Evolutionary conservation across 176 grass and related monocot genomes (phyloP), one percentile per base, ranked within the genome.

Genomic region (Ampelocalamus luodianensis): DNA sequence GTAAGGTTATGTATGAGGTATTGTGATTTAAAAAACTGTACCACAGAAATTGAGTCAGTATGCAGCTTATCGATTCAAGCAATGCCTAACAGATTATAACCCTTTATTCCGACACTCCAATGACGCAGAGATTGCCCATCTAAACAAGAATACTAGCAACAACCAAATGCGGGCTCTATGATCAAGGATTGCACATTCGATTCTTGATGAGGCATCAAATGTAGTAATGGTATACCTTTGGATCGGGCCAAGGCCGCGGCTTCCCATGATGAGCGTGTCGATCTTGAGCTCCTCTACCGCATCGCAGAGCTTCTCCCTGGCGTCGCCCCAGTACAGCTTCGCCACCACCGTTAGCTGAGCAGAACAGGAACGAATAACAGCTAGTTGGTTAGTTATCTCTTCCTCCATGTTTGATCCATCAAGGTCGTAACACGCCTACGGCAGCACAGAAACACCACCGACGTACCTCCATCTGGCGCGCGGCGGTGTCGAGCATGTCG

Each of bases 261-360:
- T 97, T 1, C 95, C 95, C 88, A 95, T 91, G 64, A 97, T 92
- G 26, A 97, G 71, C n/a, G 66, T 62, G 83, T 95, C 90, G 60
- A 97, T 86, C 85, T 72, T 87, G 56, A 88, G 79, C 58, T 95
- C 95, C 74, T 87, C 90, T 18, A 79, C 89, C 8, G 89, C 92
- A 10, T 95, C 84, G 85, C 90, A 93, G 69, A 97, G 90, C 82
- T 91, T 95, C 87, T 97, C 95, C 89, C 95, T 93, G 71, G 95
- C 86, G 79, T 97, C 95, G 51, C 95, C 95, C 95, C 95, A 95
- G 89, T 95, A 93, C 46, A 97, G 65, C 90, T 97, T 97, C 3
- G 87, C 75, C 75, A 95, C 78, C 44, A 97, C 86, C 40, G 54
- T 90, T 0, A 86, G 90, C 92, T 97, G 82, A 55, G 74, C 43